These are phyloP conservation scores for Schoenoplectus triqueter DNA, from an alignment of 202 grass and related monocot species.

Conservation along the genomic window DNA sequence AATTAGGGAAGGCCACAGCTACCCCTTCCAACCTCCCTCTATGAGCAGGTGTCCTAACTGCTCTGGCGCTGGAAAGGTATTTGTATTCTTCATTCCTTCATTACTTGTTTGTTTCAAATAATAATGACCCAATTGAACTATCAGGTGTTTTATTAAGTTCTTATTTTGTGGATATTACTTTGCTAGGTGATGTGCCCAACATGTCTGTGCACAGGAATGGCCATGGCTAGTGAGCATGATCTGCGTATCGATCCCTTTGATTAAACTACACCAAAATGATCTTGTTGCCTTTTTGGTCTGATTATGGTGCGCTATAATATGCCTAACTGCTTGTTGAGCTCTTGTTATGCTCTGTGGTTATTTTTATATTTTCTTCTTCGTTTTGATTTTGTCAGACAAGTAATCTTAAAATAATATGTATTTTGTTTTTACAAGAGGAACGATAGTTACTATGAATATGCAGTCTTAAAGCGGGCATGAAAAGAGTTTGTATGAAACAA, in stretches of 20 bases:
- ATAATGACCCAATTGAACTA: slow-evolving; percentile 27
- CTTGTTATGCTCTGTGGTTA: background rate
- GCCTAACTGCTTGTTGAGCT: background rate
- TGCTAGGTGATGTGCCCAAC: slow-evolving; percentile 94
- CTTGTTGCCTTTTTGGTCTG: background rate
- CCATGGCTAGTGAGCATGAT: slow-evolving; percentile 96
- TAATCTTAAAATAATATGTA: background rate
- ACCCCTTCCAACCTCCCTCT: slow-evolving; percentile 44
- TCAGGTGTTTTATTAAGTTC: background rate
- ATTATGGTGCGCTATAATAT: slow-evolving; percentile 2
- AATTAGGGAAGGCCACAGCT: slow-evolving; percentile 33
- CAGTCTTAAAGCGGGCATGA: background rate
- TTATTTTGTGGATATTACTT: background rate
- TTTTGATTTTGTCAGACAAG: slow-evolving; percentile 2
- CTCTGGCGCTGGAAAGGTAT: slow-evolving; percentile 89
- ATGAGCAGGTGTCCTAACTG: slow-evolving; percentile 74
- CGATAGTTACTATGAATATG: background rate
- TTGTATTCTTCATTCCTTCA: background rate
- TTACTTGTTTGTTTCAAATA: slow-evolving; percentile 12
- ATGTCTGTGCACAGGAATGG: slow-evolving; percentile 97
- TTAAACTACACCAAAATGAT: slow-evolving; percentile 40
- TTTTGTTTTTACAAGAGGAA: background rate
- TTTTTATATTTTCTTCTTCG: background rate
- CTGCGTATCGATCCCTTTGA: slow-evolving; percentile 95
- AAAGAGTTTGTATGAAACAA: background rate